A percentile compares a stretch with the other conserved stretches of the same genome.
Conservation (phyloP, 768 basidiomycete genomes). For the Ephemerocybe angulata region DNA sequence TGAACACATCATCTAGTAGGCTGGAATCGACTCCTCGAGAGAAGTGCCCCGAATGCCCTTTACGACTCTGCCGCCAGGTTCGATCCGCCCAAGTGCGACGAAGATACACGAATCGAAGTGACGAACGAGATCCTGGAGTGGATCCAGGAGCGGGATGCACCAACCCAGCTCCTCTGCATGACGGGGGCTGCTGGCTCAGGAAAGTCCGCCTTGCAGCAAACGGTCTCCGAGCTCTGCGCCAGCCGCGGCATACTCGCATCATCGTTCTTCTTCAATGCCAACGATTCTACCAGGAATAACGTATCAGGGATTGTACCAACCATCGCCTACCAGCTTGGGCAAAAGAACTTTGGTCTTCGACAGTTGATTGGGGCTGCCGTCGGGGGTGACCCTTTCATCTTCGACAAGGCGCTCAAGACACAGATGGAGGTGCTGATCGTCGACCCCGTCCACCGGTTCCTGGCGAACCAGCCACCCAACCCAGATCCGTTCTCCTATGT, state of each 20-base stretch:
- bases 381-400: not conserved
- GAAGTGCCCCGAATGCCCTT: not conserved
- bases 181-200: not conserved
- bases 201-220: conserved; percentile 8
- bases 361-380: not conserved
- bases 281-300: not conserved
- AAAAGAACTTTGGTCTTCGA: not conserved
- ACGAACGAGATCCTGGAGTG: not conserved
- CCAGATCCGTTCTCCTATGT: not conserved
- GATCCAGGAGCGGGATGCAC: conserved; percentile 2
- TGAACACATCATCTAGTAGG: not conserved
- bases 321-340: conserved; percentile 4
- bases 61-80: conserved; percentile 2
- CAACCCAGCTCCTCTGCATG: not conserved
- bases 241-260: not conserved
- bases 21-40: not conserved
- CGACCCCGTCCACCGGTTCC: not conserved
- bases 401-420: conserved; percentile 1
- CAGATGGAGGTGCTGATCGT: not conserved
- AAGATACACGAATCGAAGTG: conserved; percentile 4
- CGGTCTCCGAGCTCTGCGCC: conserved; percentile 6
- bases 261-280: conserved; percentile 1
- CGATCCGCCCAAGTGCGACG: conserved; percentile 9
- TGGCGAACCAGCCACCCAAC: not conserved
- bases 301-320: not conserved